These are phyloP conservation scores for Camptophora hylomeconis DNA, from an alignment of 2,329 filamentous ascomycete genomes.

Conservation along the genomic window DNA sequence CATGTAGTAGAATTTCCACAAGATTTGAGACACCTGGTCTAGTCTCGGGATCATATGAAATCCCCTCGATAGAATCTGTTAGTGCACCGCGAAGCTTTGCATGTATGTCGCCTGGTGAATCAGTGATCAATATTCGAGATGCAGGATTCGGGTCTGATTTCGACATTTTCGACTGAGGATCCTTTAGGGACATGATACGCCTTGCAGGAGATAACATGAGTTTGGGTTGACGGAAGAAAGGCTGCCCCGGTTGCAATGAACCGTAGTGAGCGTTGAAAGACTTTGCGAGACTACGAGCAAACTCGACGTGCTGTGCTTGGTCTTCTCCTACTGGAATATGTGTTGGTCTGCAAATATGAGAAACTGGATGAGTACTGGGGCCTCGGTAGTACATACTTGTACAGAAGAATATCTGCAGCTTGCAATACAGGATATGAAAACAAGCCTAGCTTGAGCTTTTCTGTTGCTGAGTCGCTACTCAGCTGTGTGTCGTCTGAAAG, in stretches of 20 bases:
- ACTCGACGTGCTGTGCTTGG: slow-evolving; percentile 87
- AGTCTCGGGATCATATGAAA: slow-evolving; percentile 57
- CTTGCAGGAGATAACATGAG: slow-evolving; percentile 66
- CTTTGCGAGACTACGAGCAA: slow-evolving; percentile 70
- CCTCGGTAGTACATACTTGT: slow-evolving; percentile 39
- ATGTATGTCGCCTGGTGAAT: slow-evolving; percentile 49
- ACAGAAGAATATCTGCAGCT: slow-evolving; percentile 84
- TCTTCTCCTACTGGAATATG: slow-evolving; percentile 97
- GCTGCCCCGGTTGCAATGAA: slow-evolving; percentile 13
- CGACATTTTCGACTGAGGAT: slow-evolving; percentile 76
- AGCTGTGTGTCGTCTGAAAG: slow-evolving; percentile 47
- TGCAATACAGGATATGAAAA: slow-evolving; percentile 95
- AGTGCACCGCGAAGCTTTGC: slow-evolving; percentile 59
- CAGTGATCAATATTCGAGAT: slow-evolving; percentile 74
- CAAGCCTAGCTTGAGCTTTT: slow-evolving; percentile 67
- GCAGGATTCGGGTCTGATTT: slow-evolving; percentile 63
- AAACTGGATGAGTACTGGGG: background rate
- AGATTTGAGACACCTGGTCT: slow-evolving; percentile 83
- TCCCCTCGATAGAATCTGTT: slow-evolving; percentile 56
- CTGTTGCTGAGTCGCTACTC: slow-evolving; percentile 42
- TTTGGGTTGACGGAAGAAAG: slow-evolving; percentile 51
- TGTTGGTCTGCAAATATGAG: slow-evolving; percentile 48
- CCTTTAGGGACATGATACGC: slow-evolving; percentile 76
- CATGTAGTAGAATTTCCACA: slow-evolving; percentile 62
- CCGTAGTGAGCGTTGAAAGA: slow-evolving; percentile 73